Base-by-base conservation (phyloP, 73 alveolate species). In the Loxodes magnus region DNA sequence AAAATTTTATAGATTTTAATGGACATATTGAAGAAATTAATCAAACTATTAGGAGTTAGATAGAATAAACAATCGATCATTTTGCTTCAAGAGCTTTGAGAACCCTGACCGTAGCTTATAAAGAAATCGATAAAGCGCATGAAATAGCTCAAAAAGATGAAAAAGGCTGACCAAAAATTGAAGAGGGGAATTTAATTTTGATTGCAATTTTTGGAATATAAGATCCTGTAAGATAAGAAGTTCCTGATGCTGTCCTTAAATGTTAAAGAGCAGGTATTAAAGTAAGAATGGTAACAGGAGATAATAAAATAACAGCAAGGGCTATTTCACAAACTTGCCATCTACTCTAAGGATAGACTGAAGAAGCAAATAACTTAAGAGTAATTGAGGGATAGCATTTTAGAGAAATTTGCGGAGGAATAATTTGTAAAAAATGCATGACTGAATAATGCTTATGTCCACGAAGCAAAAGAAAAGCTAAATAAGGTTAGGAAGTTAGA, bases 261-360 rank as follows among this genome's bases (percentile, higher is more conserved):
- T 92, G 99, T 71, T 82, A 85, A 23, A 49, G 64, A 28, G 94
- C 99, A 14, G 93, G 95, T 41, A 77, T 92, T 9, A 74, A 64
- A 19, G 96, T 92, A 0, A 73, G 97, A 77, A 92, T 92, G 99
- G 92, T 92, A 15, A 92, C 99, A 28, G 99, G 99, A 0, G 59
- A 46, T 24, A 46, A 46, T 24, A 46, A 21, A 2, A 41, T 0
- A 9, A 46, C 59, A 46, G 59, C 59, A 1, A 5, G 51, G 1
- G 51, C 59, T 24, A 46, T 46, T 10, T 37, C 59, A 1, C 7
- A 25, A 46, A 9, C 16, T 12, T 10, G 51, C 5, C n/a, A n/a
- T n/a, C n/a, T n/a, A n/a, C n/a, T n/a, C n/a, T n/a, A n/a, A n/a
- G n/a, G n/a, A n/a, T n/a, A n/a, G n/a, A n/a, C n/a, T n/a, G n/a